Evolutionary conservation across 164 flowering plant species (phyloP).

Genomic region (Berberis vulgaris): DNA sequence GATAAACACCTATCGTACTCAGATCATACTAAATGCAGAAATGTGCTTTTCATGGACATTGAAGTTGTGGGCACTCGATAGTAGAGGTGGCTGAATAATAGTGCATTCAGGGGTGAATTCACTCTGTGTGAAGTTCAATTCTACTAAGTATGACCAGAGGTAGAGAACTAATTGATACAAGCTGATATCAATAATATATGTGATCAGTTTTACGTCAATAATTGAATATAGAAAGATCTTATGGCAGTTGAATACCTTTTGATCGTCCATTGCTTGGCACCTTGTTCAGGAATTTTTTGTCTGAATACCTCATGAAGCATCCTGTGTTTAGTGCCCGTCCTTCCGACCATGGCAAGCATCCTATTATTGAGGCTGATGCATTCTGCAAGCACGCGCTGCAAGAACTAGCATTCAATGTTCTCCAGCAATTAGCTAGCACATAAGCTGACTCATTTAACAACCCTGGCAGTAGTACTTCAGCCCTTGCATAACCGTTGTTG

Average conservation of each 20-base stretch:
- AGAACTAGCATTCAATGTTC: slow-evolving; percentile 36
- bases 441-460: slow-evolving; percentile 46
- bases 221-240: no score
- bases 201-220: no score
- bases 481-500: slow-evolving; percentile 39
- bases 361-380: slow-evolving; percentile 44
- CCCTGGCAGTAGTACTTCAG: slow-evolving; percentile 24
- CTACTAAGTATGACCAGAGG: no score
- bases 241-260: slow-evolving; percentile 30
- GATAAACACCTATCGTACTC: no score
- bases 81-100: no score
- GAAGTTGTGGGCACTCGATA: background rate
- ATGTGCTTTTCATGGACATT: no score
- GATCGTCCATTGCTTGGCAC: slow-evolving; percentile 21
- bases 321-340: slow-evolving; percentile 80
- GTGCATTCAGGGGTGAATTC: no score
- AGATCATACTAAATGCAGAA: no score
- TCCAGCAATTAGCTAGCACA: slow-evolving; percentile 84
- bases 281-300: slow-evolving; percentile 59
- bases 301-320: slow-evolving; percentile 87
- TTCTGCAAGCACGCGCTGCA: slow-evolving; percentile 64
- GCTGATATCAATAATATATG: no score
- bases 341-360: slow-evolving; percentile 80
- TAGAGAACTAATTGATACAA: no score
- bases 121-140: no score